Evolutionary conservation across 257 asterid genomes (phyloP).

Genomic region (Galeopsis tetrahit): DNA sequence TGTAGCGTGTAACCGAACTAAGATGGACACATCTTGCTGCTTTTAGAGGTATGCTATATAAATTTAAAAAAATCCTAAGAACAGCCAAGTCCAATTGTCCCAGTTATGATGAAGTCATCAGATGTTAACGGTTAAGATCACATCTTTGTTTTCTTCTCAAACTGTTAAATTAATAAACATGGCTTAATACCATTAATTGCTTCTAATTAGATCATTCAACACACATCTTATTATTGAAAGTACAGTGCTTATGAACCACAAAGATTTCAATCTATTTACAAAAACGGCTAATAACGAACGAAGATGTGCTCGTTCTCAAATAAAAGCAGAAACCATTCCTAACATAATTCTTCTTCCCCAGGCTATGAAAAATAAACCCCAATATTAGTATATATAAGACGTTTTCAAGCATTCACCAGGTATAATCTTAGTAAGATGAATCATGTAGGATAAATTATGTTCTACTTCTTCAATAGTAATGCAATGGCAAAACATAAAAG

Average conservation of each 20-base stretch:
- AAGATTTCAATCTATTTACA: neutral
- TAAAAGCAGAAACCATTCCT: neutral
- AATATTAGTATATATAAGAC: neutral
- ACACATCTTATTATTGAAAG: too few relatives aligned
- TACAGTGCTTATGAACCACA: neutral
- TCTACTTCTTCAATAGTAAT: neutral
- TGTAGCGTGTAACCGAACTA: neutral
- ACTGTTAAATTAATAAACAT: neutral
- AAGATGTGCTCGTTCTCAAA: neutral
- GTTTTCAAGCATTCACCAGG: conserved; percentile 1
- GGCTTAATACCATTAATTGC: too few relatives aligned
- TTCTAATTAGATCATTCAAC: too few relatives aligned
- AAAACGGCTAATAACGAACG: neutral
- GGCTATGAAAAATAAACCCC: neutral
- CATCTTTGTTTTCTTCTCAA: neutral
- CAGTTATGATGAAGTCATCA: neutral
- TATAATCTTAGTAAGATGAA: neutral
- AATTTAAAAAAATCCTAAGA: neutral
- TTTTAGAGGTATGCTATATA: neutral
- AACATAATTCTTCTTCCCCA: neutral
- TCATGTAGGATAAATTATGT: neutral
- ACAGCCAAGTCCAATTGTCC: neutral
- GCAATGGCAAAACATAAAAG: neutral
- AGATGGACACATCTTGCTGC: neutral
- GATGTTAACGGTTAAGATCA: neutral